Evolutionary conservation across 805 yeast genomes (phyloP), one percentile per base, ranked within the genome.

Genomic region (Candida ponderosae): DNA sequence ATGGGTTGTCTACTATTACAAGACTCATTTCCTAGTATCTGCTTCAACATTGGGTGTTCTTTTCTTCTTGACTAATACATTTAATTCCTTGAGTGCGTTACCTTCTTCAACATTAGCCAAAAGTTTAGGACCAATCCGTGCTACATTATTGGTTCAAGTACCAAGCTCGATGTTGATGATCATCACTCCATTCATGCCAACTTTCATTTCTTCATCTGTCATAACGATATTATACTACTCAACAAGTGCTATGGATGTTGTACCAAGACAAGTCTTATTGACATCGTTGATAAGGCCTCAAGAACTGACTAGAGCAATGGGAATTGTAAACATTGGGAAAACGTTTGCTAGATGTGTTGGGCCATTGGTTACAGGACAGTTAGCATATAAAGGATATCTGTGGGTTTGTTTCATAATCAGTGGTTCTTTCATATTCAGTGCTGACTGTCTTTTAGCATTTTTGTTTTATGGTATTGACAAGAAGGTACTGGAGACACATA

Each of bases 1-100:
- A 1, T 89, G 96, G 96, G 69, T 82, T 31, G 86, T 87, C 29
- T 88, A 81, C 54, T 88, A 84, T 59, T 80, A 85, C 63, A 73
- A 76, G 39, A 70, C 68, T 27, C 57, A 63, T 13, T 87, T 80
- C 47, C 45, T 56, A 2, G 59, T 76, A 21, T 56, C 77, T 1
- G 76, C 88, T 4, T 60, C 79, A 0, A 57, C 68, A 0, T 59
- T 87, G 33, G 96, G 96, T 5, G 45, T 70, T 1, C 60, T 87
- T 21, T 85, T 85, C 55, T 83, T 83, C 47, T 44, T 63, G 27
- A 74, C 85, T 1, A 81, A 77, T 46, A 44, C 79, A 13, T 61
- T 79, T 13, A 81, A 80, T 54, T 74, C 88, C 1, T 46, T 79
- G 1, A 76, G 94, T 2, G 79, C 93, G 1, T 49, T 86, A 15